These are phyloP conservation scores for Alternaria alternata DNA, from an alignment of 2,329 filamentous ascomycete genomes.

Conservation along the genomic window DNA sequence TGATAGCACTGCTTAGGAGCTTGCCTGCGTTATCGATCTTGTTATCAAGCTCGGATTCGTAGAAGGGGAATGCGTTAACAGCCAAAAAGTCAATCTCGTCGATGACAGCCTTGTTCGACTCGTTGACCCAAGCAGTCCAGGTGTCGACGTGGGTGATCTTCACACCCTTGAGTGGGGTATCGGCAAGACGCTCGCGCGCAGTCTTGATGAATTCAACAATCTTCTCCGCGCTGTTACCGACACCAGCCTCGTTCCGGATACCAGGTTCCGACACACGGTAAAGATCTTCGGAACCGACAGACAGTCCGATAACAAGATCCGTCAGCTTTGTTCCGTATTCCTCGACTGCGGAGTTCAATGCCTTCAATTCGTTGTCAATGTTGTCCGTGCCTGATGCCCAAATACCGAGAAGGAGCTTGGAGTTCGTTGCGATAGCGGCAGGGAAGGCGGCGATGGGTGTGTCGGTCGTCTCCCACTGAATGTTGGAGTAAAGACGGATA, in stretches of 20 bases:
- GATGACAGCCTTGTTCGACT: conserved; percentile 47
- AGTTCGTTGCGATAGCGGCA: conserved; percentile 46
- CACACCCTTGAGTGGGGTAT: conserved; percentile 65
- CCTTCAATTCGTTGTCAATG: conserved; percentile 47
- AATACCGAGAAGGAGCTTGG: conserved; percentile 49
- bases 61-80: conserved; percentile 51
- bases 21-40: conserved; percentile 53
- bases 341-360: conserved; percentile 42
- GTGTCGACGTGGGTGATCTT: conserved; percentile 55
- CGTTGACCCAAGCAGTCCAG: conserved; percentile 48
- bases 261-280: conserved; percentile 77
- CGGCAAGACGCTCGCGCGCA: conserved; percentile 60
- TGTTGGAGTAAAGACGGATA: conserved; percentile 76
- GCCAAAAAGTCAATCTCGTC: conserved; percentile 49
- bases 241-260: conserved; percentile 66
- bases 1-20: conserved; percentile 40
- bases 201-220: conserved; percentile 67
- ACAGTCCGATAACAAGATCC: conserved; percentile 47
- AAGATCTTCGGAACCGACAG: conserved; percentile 56
- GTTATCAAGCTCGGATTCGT: conserved; percentile 45
- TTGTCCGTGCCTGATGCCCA: conserved; percentile 62
- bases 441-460: conserved; percentile 64
- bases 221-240: conserved; percentile 68
- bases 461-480: conserved; percentile 71
- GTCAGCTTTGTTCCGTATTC: conserved; percentile 61